phyloP scores from a whole-genome alignment of 371 early-diverging fungal species.

The Catenaria anguillulae region DNA sequence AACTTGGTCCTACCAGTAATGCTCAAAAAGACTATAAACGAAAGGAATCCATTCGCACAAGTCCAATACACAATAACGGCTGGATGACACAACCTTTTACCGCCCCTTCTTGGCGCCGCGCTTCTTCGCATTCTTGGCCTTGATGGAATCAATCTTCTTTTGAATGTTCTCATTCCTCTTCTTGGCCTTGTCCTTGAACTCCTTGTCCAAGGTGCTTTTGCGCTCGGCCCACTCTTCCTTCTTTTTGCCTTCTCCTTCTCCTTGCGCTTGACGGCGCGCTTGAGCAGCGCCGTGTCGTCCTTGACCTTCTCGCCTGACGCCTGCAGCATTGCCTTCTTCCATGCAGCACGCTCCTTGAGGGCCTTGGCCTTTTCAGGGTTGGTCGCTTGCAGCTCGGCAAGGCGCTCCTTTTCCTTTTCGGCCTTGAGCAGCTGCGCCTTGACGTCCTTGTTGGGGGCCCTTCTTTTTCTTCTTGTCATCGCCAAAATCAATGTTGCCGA shows the following conservation, averaged over 20 bases:
- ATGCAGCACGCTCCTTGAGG: constrained; percentile 56
- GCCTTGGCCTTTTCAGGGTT: constrained; percentile 51
- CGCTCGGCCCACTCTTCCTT: constrained; percentile 61
- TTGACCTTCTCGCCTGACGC: constrained; percentile 80
- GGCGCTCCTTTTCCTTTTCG: constrained; percentile 56
- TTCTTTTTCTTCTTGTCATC: constrained; percentile 47
- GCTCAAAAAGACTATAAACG: no score
- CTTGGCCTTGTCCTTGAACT: constrained; percentile 48
- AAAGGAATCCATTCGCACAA: no score
- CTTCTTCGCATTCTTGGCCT: no score
- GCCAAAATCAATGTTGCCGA: constrained; percentile 57
- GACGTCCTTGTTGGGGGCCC: constrained; percentile 45
- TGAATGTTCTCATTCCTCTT: no score
- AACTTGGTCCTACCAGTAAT: no score
- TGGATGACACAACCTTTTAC: no score
- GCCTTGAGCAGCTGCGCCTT: constrained; percentile 48
- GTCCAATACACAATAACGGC: no score
- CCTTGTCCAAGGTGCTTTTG: constrained; percentile 41
- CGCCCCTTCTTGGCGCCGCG: no score
- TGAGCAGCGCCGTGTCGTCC: constrained; percentile 73
- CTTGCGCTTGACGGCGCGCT: constrained; percentile 76
- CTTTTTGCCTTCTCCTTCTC: constrained; percentile 67
- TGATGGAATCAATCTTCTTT: no score
- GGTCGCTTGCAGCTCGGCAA: constrained; percentile 49
- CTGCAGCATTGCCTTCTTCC: constrained; percentile 60